Evolutionary conservation across 164 flowering plant species (phyloP).

Genomic region (Aristolochia fimbriata): DNA sequence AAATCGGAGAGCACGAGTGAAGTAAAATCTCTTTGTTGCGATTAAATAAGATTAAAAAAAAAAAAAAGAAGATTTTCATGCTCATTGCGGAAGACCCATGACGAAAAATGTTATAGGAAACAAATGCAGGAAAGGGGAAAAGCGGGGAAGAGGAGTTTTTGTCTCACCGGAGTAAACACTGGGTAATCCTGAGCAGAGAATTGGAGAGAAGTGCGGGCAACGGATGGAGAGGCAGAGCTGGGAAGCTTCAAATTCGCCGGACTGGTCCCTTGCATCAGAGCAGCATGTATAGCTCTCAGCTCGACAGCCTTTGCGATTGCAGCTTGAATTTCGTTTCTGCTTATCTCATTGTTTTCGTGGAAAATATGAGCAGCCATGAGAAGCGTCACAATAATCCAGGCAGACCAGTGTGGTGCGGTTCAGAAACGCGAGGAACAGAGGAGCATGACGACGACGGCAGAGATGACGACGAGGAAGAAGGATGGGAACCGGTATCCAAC

Average conservation of each 20-base stretch:
- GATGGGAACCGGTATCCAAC: conserved; percentile 16
- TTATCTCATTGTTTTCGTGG: conserved; percentile 29
- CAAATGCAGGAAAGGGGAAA: neutral
- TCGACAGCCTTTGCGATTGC: conserved; percentile 92
- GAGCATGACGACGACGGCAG: no score
- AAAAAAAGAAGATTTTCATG: no score
- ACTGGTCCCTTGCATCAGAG: conserved; percentile 56
- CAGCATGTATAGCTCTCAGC: conserved; percentile 88
- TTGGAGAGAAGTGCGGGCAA: conserved; percentile 33
- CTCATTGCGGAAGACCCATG: no score
- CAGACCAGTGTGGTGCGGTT: neutral
- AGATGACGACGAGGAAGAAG: conserved; percentile 3
- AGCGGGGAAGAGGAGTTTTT: neutral
- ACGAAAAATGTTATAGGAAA: no score
- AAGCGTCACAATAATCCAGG: conserved; percentile 4
- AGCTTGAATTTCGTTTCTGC: conserved; percentile 54
- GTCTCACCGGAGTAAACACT: conserved; percentile 92
- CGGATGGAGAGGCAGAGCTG: conserved; percentile 37
- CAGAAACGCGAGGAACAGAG: neutral
- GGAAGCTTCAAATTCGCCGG: conserved; percentile 38
- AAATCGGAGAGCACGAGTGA: no score
- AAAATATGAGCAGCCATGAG: conserved; percentile 36
- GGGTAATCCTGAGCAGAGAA: conserved; percentile 89
- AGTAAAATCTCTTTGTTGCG: no score
- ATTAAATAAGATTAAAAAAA: no score